Percentiles rank a stretch among this genome's conserved stretches.
phyloP scores from a whole-genome alignment of 192 early-diverging fungal genomes.

The Backusella liffmaniae region DNA sequence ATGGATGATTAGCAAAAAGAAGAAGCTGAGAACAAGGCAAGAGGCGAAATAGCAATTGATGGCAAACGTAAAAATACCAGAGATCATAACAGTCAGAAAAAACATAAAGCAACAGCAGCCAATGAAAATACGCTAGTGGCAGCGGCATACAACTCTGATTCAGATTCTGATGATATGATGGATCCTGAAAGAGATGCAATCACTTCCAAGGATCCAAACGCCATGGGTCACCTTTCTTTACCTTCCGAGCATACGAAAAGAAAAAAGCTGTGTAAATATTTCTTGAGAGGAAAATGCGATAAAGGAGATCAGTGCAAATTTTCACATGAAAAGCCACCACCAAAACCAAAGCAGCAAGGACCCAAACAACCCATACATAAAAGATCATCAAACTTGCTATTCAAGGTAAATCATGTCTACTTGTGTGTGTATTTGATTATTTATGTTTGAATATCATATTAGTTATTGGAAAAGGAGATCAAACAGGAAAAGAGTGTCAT shows the following conservation, averaged over 20 bases:
- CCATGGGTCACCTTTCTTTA: constrained; percentile 33
- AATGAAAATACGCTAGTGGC: constrained; percentile 3
- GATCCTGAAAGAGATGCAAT: constrained; percentile 49
- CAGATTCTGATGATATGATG: constrained; percentile 36
- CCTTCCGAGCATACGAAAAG: constrained; percentile 15
- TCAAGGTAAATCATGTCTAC: constrained; percentile 30
- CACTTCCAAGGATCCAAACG: constrained; percentile 46
- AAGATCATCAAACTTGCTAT: constrained; percentile 39
- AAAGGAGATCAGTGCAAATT: constrained; percentile 44
- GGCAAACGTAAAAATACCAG: not conserved
- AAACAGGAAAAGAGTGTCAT: constrained; percentile 57
- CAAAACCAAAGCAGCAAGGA: constrained; percentile 17
- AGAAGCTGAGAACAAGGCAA: not conserved
- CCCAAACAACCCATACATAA: constrained; percentile 24
- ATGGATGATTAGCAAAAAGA: not conserved
- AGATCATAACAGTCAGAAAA: not conserved
- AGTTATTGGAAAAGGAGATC: constrained; percentile 52
- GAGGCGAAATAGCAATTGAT: constrained; percentile 7
- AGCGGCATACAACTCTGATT: constrained; percentile 36
- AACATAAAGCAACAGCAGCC: not conserved
- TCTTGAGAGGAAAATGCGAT: constrained; percentile 42
- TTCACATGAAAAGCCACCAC: constrained; percentile 40
- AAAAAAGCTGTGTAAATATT: constrained; percentile 41
- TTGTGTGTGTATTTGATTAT: too few species aligned
- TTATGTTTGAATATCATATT: too few species aligned